These are phyloP conservation scores for Gilbertella persicaria DNA, from an alignment of 371 early-diverging fungal species.

Conservation along the genomic window DNA sequence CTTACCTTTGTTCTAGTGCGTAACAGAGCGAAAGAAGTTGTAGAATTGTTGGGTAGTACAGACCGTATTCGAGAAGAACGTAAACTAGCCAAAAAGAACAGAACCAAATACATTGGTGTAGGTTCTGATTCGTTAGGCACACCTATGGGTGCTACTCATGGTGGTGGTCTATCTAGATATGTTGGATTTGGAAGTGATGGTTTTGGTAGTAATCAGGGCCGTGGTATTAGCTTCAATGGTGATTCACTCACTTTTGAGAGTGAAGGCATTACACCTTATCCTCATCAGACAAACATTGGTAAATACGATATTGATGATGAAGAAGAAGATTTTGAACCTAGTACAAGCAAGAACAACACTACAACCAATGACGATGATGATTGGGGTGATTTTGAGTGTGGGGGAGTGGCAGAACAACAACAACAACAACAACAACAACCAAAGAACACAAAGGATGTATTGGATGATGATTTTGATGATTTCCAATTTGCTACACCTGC, in stretches of 20 bases:
- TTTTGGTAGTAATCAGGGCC: conserved; percentile 19
- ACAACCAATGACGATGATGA: conserved; percentile 51
- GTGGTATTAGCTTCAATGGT: conserved; percentile 30
- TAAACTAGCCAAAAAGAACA: conserved; percentile 84
- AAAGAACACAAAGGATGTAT: background rate
- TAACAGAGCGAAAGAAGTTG: conserved; percentile 88
- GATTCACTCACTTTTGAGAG: conserved; percentile 29
- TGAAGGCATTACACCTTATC: conserved; percentile 30
- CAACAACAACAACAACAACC: background rate
- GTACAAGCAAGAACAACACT: background rate
- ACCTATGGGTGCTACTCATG: background rate
- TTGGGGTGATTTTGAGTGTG: conserved; percentile 57
- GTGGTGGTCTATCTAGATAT: conserved; percentile 24
- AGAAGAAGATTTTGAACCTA: conserved; percentile 10
- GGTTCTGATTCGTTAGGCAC: conserved; percentile 40
- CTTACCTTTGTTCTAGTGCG: conserved; percentile 61
- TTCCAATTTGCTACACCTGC: conserved; percentile 53
- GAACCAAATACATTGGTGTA: conserved; percentile 85
- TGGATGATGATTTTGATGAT: conserved; percentile 62
- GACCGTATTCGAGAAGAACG: conserved; percentile 83
- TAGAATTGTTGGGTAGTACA: conserved; percentile 75
- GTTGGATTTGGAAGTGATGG: conserved; percentile 52
- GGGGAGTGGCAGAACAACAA: conserved; percentile 27
- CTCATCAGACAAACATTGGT: conserved; percentile 19
- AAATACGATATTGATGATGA: conserved; percentile 34